Conservation (phyloP, 163 green algal genomes). For the Smithsoniella earleae region DNA sequence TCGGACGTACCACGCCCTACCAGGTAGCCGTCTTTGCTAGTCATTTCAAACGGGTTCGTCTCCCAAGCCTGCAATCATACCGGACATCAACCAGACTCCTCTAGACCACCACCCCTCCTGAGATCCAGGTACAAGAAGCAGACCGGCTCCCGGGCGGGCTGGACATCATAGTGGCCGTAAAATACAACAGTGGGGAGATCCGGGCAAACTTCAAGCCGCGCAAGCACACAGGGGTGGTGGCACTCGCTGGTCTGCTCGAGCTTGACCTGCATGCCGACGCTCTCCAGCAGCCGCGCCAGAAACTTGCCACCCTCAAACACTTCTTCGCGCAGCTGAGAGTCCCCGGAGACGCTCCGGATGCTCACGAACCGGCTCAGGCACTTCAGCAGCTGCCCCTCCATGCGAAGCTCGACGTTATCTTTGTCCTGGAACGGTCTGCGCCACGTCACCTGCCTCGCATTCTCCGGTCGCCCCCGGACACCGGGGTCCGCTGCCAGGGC, state of each 20-base stretch:
- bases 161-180: conserved; percentile 70
- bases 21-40: conserved; percentile 72
- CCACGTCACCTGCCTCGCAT: not conserved
- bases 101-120: not conserved
- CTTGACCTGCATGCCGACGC: conserved; percentile 71
- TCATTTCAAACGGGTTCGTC: conserved; percentile 77
- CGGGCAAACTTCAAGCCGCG: conserved; percentile 58
- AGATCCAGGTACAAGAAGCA: not conserved
- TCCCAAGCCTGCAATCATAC: conserved; percentile 51
- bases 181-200: conserved; percentile 66
- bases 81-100: not conserved
- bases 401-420: not conserved
- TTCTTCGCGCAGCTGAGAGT: conserved; percentile 56
- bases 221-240: conserved; percentile 67
- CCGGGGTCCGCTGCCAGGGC: not conserved
- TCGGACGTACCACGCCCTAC: conserved; percentile 73
- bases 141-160: conserved; percentile 64
- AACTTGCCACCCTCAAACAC: conserved; percentile 83
- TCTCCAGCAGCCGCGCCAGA: conserved; percentile 72
- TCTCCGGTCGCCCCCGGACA: not conserved
- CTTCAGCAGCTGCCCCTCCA: conserved; percentile 54
- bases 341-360: conserved; percentile 50
- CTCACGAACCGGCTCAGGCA: conserved; percentile 66
- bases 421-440: not conserved
- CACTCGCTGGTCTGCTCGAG: conserved; percentile 33